Evolutionary conservation across 331 rosid species (phyloP), one percentile per base, ranked within the genome.

Genomic region (Phaseolus coccineus): DNA sequence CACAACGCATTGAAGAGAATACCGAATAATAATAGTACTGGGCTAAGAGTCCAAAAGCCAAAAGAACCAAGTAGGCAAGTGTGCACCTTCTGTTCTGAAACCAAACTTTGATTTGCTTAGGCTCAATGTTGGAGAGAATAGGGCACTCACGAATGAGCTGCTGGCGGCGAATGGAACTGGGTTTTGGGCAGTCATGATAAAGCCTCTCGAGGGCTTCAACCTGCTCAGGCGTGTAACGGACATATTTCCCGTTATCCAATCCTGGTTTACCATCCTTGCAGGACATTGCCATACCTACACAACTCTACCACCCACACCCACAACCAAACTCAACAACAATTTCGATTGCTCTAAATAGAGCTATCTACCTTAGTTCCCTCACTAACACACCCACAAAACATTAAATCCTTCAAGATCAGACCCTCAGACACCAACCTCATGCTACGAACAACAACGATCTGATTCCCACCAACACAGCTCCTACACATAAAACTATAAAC

Each of bases 191-290:
- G 5, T 96, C 99, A 56, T 96, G 98, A 87, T 96, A 96, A 80
- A 93, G 98, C 93, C 99, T 90, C 85, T 96, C 99, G 8, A 96
- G 98, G 79, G 99, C 99, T 78, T 96, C 99, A 85, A 96, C 98
- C 99, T 96, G 99, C 99, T 96, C 99, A 88, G 99, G 99, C 81
- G 99, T 96, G 86, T 96, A 96, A 84, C 99, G 89, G 69, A 96
- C 99, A 80, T 96, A 96, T 77, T 96, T 96, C 11, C 99, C 99
- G 74, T 91, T 96, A 76, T 96, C 99, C 84, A 91, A 50, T 24
- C 53, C 91, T 22, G 2, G 12, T 14, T 74, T 25, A 88, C 98
- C 99, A 93, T 96, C 99, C 99, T 96, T 96, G 99, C 99, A 96
- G 97, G 96, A 87, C 99, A 96, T 96, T 74, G 98, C 55, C 64